Evolutionary conservation across 2,329 filamentous ascomycete species (phyloP).

Genomic region (Boeremia lycopersici): DNA sequence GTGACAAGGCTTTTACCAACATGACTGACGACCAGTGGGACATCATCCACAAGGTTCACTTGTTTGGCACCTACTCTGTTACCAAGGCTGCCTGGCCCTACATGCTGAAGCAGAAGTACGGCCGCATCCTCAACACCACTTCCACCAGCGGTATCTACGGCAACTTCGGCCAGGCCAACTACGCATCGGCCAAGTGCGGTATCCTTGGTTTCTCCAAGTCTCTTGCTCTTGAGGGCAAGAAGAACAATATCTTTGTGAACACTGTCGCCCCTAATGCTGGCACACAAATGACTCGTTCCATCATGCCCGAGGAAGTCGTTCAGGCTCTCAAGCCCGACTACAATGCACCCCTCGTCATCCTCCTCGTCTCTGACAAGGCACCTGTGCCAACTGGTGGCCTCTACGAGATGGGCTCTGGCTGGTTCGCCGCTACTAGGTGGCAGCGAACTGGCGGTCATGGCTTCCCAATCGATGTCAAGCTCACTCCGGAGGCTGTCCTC

Average conservation of each 20-base stretch:
- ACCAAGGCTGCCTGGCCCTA: slow-evolving; percentile 98
- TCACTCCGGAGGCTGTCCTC: slow-evolving; percentile 80
- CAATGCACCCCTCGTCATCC: slow-evolving; percentile 89
- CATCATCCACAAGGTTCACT: slow-evolving; percentile 87
- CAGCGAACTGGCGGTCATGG: slow-evolving; percentile 87
- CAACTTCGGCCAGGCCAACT: slow-evolving; percentile 99
- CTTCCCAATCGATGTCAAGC: slow-evolving; percentile 83
- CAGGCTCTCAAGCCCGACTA: slow-evolving; percentile 99
- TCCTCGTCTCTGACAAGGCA: slow-evolving; percentile 85
- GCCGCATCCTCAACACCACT: slow-evolving; percentile 94
- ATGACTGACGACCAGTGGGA: slow-evolving; percentile 97
- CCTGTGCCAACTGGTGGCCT: slow-evolving; percentile 85
- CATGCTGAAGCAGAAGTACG: slow-evolving; percentile 98
- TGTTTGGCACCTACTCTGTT: slow-evolving; percentile 93
- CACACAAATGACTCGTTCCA: slow-evolving; percentile 90
- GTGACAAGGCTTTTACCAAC: slow-evolving; percentile 97
- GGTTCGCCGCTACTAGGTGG: slow-evolving; percentile 92
- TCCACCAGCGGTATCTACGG: slow-evolving; percentile 98
- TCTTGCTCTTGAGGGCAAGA: slow-evolving; percentile 87
- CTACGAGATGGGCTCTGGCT: slow-evolving; percentile 94
- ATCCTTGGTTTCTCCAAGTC: slow-evolving; percentile 96
- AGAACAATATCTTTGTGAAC: slow-evolving; percentile 98
- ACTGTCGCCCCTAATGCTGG: slow-evolving; percentile 97
- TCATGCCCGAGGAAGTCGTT: slow-evolving; percentile 96
- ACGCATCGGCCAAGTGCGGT: slow-evolving; percentile 73